These are phyloP conservation scores for Aspergillus saccharolyticus DNA, from an alignment of 495 filamentous ascomycete species.

Conservation along the genomic window DNA sequence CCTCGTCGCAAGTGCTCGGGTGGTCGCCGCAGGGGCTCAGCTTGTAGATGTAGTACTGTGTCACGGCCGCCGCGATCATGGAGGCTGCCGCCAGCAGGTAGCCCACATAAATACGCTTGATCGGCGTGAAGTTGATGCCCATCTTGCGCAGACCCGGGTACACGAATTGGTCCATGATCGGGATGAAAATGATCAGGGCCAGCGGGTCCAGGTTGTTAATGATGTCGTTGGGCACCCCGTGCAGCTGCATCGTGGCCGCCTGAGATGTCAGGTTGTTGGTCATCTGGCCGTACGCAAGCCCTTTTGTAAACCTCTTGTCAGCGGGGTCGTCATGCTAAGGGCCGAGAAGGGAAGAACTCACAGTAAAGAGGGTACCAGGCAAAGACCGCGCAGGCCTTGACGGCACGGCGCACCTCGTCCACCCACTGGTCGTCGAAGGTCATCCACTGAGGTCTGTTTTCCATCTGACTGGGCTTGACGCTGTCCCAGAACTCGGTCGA, in stretches of 20 bases:
- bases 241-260: conserved; percentile 43
- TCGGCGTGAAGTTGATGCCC: conserved; percentile 58
- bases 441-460: conserved; percentile 56
- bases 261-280: conserved; percentile 61
- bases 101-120: conserved; percentile 64
- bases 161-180: conserved; percentile 59
- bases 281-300: conserved; percentile 53
- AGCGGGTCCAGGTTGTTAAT: conserved; percentile 69
- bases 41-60: conserved; percentile 66
- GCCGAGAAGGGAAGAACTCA: conserved; percentile 1
- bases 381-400: conserved; percentile 52
- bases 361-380: conserved; percentile 58
- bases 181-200: conserved; percentile 63
- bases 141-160: conserved; percentile 58
- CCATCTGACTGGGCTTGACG: conserved; percentile 58
- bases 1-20: conserved; percentile 39
- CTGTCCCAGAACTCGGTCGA: conserved; percentile 55
- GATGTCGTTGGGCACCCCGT: conserved; percentile 62
- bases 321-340: no score
- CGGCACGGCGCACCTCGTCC: conserved; percentile 46
- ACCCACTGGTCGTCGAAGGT: conserved; percentile 54
- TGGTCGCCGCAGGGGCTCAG: conserved; percentile 46
- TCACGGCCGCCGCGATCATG: conserved; percentile 55
- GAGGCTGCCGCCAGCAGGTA: conserved; percentile 56
- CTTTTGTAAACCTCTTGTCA: conserved; percentile 8